Percentiles rank a stretch among this genome's conserved stretches.
Evolutionary conservation across 371 early-diverging fungal species (phyloP).

Genomic region (Haplosporangium sp.): DNA sequence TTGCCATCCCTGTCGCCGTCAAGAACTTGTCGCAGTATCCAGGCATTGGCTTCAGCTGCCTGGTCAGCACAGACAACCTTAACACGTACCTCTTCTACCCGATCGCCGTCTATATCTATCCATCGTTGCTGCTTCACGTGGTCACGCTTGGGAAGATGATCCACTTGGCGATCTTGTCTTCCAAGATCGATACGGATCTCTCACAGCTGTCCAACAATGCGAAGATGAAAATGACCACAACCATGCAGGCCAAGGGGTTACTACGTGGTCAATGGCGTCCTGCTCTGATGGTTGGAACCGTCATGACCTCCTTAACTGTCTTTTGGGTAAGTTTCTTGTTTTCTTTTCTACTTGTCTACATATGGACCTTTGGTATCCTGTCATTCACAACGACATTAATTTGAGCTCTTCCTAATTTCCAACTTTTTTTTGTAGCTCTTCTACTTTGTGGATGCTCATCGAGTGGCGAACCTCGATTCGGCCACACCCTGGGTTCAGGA

Average conservation of each 20-base stretch:
- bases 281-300: slow-evolving; percentile 41
- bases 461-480: slow-evolving; percentile 3
- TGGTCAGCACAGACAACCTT: slow-evolving; percentile 42
- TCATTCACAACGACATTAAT: not conserved
- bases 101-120: slow-evolving; percentile 55
- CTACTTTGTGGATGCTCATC: slow-evolving; percentile 42
- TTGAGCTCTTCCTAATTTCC: not conserved
- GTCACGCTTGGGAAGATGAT: slow-evolving; percentile 58
- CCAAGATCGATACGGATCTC: slow-evolving; percentile 35
- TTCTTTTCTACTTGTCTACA: not conserved
- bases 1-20: slow-evolving; percentile 55
- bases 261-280: slow-evolving; percentile 56
- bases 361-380: not conserved
- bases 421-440: slow-evolving; percentile 27
- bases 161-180: slow-evolving; percentile 46
- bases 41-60: slow-evolving; percentile 56
- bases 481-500: slow-evolving; percentile 27
- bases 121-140: slow-evolving; percentile 53
- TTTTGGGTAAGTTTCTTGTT: slow-evolving; percentile 34
- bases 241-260: slow-evolving; percentile 51
- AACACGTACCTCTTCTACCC: slow-evolving; percentile 57
- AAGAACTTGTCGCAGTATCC: slow-evolving; percentile 50
- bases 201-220: slow-evolving; percentile 36
- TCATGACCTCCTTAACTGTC: slow-evolving; percentile 26
- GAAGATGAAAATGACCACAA: slow-evolving; percentile 25